Evolutionary conservation across 1,139 yeast species (phyloP), one percentile per base, ranked within the genome.

Genomic region (Nakaseomyces kungkrabaensis): DNA sequence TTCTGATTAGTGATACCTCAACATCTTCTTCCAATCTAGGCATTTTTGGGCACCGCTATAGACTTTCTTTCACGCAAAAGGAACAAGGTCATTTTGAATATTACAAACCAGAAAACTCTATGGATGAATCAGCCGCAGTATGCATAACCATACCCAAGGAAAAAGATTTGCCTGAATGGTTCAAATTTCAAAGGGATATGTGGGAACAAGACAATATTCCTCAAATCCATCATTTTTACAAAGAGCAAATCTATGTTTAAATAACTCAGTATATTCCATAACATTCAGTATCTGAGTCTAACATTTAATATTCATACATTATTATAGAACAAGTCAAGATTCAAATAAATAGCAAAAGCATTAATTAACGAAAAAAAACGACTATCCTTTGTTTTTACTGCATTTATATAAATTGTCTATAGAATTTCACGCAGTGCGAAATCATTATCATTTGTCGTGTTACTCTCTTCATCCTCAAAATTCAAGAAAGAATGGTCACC

Each of bases 131-230:
- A 31, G 58, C 60, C 37, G 48, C 58, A 3, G 61, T 74, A 17
- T 60, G 62, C 22, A 68, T 84, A 48, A 71, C 71, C 50, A 70
- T 86, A 6, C 95, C 95, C 0, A 70, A 75, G 3, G 86, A 81
- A 51, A 68, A 71, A 31, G 72, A 75, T 47, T 70, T 87, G 34
- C 95, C 95, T 0, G 72, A 67, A 2, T 87, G 96, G 96, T 85
- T 85, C 58, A 70, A 72, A 22, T 68, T 71, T 45, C 83, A 82
- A 49, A 65, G 89, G 51, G 76, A 79, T 54, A 63, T 72, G 53
- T 85, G 94, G 94, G 84, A 81, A 56, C 68, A 63, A 37, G 77
- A 72, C 26, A 58, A 65, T 48, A 60, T 58, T 2, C 61, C 61
- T 4, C 63, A 63, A 46, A 62, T 60, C 17, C 65, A 65, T 53